These are phyloP conservation scores for Toxoplasma gondii DNA, from an alignment of 169 alveolate species.

Conservation along the genomic window DNA sequence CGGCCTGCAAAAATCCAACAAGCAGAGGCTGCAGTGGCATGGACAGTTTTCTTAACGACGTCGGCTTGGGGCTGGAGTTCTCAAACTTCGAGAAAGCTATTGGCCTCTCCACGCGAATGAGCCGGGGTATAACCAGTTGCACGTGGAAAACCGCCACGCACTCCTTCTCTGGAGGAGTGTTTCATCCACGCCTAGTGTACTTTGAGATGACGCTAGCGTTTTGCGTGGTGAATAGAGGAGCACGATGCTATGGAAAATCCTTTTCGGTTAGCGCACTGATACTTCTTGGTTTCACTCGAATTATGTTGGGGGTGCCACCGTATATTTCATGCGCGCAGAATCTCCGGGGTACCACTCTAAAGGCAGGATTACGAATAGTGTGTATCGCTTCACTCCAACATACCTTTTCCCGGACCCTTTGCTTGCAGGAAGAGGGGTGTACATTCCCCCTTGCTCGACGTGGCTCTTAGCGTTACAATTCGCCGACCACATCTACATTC, in stretches of 20 bases:
- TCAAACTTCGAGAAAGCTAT: constrained; percentile 33
- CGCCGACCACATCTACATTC: constrained; percentile 17
- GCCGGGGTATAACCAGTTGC: not conserved
- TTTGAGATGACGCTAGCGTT: too few relatives aligned
- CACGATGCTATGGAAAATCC: too few relatives aligned
- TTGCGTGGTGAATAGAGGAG: too few relatives aligned
- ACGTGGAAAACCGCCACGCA: not conserved
- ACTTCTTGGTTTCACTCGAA: too few relatives aligned
- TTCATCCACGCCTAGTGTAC: too few relatives aligned
- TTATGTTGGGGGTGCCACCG: too few relatives aligned
- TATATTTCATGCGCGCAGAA: too few relatives aligned
- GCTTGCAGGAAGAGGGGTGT: constrained; percentile 34
- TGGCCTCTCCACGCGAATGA: constrained; percentile 23
- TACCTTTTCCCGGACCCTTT: not conserved
- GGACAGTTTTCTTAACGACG: not conserved
- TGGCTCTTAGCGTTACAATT: constrained; percentile 30
- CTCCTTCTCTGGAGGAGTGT: not conserved
- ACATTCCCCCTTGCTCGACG: constrained; percentile 6
- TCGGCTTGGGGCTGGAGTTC: not conserved
- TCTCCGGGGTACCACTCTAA: too few relatives aligned
- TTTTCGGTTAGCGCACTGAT: too few relatives aligned
- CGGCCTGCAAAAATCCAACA: not conserved
- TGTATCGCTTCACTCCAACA: too few relatives aligned
- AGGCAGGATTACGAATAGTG: too few relatives aligned
- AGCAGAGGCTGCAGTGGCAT: constrained; percentile 31